These are phyloP conservation scores for Dendrobium officinale DNA, from an alignment of 106 monocot genomes.

Conservation along the genomic window DNA sequence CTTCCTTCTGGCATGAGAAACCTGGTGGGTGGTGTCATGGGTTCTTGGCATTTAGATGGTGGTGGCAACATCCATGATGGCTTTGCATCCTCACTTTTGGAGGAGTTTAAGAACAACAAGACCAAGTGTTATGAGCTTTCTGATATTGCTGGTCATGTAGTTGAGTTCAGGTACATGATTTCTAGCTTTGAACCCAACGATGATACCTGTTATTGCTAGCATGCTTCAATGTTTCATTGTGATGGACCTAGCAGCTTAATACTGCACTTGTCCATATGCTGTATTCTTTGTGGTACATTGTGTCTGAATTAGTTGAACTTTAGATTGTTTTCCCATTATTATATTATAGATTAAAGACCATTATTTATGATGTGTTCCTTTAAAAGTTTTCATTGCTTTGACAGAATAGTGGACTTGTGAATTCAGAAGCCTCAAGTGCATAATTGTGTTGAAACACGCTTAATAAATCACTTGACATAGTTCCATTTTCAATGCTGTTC, in stretches of 20 bases:
- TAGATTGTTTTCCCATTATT: background rate
- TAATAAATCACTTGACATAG: background rate
- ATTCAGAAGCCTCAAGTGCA: background rate
- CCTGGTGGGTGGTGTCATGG: constrained; percentile 25
- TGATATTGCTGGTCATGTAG: constrained; percentile 89
- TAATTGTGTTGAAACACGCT: background rate
- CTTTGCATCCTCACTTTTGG: constrained; percentile 71
- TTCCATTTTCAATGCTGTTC: background rate
- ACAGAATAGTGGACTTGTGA: background rate
- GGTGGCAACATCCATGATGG: constrained; percentile 34
- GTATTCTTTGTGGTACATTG: background rate
- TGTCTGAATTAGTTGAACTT: background rate
- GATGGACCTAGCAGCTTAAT: background rate
- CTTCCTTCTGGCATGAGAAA: constrained; percentile 62
- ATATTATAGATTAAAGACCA: background rate
- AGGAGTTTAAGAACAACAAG: constrained; percentile 95
- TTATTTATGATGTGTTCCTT: background rate
- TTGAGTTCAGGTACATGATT: constrained; percentile 85
- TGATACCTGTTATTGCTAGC: background rate
- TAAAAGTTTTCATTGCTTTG: background rate
- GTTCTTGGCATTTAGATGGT: constrained; percentile 21
- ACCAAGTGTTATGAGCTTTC: constrained; percentile 80
- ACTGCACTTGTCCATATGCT: background rate
- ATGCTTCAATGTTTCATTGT: background rate
- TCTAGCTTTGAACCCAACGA: background rate